Percentiles rank a stretch among this genome's conserved stretches.
Conservation (phyloP, 306 rosid species). For the Glycine tomentella region DNA sequence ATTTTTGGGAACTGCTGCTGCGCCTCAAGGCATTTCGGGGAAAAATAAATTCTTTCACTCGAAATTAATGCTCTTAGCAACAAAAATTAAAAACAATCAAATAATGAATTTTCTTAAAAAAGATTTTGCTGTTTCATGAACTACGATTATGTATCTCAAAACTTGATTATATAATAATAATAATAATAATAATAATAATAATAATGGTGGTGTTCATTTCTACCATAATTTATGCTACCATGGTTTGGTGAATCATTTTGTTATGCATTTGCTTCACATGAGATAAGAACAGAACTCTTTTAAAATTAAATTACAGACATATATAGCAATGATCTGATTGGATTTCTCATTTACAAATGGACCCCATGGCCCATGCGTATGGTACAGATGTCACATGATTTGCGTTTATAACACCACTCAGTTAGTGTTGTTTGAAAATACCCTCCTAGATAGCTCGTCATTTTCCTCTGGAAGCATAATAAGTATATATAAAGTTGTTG, state of each 20-base stretch:
- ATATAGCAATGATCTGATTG: neutral
- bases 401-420: too few relatives aligned
- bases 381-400: too few relatives aligned
- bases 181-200: neutral
- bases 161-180: neutral
- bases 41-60: too few relatives aligned
- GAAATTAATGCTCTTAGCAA: too few relatives aligned
- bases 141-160: neutral
- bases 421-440: neutral
- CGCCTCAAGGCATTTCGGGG: too few relatives aligned
- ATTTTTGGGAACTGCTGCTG: too few relatives aligned
- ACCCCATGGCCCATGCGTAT: neutral
- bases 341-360: neutral
- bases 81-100: neutral
- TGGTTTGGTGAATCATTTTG: too few relatives aligned
- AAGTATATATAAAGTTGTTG: too few relatives aligned
- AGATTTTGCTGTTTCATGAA: neutral
- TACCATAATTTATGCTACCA: constrained; percentile 4
- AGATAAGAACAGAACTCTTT: neutral
- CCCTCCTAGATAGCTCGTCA: neutral
- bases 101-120: neutral
- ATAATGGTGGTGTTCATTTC: neutral
- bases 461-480: neutral
- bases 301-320: neutral
- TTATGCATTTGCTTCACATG: neutral